A percentile compares a stretch with the other conserved stretches of the same genome.
Evolutionary conservation across 257 asterid genomes (phyloP).

Genomic region (Plantago ovata): DNA sequence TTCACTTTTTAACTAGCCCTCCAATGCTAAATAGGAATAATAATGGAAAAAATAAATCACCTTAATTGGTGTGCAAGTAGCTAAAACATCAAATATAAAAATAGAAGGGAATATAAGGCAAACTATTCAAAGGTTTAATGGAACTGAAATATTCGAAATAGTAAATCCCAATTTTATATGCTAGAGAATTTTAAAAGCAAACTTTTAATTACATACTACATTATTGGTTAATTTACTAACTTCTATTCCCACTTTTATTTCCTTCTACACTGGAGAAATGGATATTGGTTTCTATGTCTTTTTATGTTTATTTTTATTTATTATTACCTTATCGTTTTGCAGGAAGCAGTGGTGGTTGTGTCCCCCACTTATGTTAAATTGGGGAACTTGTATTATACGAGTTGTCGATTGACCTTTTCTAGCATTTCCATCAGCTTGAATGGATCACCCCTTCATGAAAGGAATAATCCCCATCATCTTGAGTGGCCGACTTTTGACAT

Average conservation of each 20-base stretch:
- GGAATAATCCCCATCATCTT: slow-evolving; percentile 23
- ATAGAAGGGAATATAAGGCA: too few species aligned
- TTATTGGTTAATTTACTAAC: background rate
- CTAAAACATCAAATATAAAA: too few species aligned
- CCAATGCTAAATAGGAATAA: too few species aligned
- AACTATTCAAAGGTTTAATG: too few species aligned
- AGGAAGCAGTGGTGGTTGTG: slow-evolving; percentile 60
- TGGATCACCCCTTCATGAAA: slow-evolving; percentile 34
- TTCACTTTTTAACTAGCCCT: too few species aligned
- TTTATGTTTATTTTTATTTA: background rate
- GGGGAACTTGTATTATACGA: slow-evolving; percentile 33
- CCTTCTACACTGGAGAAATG: too few species aligned
- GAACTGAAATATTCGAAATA: too few species aligned
- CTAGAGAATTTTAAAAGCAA: background rate
- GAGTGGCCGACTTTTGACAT: slow-evolving; percentile 52
- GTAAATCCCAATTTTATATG: background rate
- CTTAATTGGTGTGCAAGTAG: too few species aligned
- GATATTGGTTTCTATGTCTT: background rate
- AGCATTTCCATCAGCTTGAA: slow-evolving; percentile 42
- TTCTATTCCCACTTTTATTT: too few species aligned
- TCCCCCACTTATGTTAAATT: slow-evolving; percentile 47
- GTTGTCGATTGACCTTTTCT: slow-evolving; percentile 54
- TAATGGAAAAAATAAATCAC: background rate
- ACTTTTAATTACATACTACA: background rate
- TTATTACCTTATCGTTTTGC: slow-evolving; percentile 20